Base-by-base conservation (phyloP, 305 asterid genomes). In the Coffea humblotiana region DNA sequence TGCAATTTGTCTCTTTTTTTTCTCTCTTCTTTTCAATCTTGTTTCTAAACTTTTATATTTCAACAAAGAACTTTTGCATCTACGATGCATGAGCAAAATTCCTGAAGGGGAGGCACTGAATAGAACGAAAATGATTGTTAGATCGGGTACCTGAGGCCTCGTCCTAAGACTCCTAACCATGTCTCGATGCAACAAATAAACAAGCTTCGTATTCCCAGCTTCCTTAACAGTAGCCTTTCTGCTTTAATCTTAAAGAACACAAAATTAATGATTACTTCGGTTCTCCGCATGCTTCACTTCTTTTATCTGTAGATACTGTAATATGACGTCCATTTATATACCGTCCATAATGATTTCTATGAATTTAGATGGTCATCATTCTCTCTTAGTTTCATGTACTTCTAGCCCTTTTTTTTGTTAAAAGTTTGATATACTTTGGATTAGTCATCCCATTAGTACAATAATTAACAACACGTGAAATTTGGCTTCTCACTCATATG, bases 251-350 rank as follows among this genome's bases (percentile, higher is more conserved):
- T 63, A 82, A 47, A 56, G 32, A 56, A 82, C 64, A 65, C 49
- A 69, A 47, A 72, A 61, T 74, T 40, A 54, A 84, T 84, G 61
- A 81, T 84, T 40, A 74, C 75, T 76, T 74, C 49, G 47, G 37
- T 69, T 74, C 71, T 80, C 48, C 87, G 82, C 87, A 80, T 84
- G 87, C 83, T 78, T 77, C 82, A 29, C 52, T 76, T 74, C 52
- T 23, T 45, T 65, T 58, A 7, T 56, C 54, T 35, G 47, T 37
- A 15, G 21, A 35, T 65, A 37, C 29, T 21, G 13, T 72, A 32
- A 47, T 49, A 35, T n/a, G 77, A 43, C 7, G 18, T 37, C 25
- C n/a, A 11, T 64, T 72, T 51, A 72, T 56, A 51, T 54, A 56
- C 4, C 25, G 48, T 78, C 67, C 61, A 37, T 27, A n/a, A 65